phyloP scores from a whole-genome alignment of 805 yeast genomes.

The Cyberlindnera japonica region DNA sequence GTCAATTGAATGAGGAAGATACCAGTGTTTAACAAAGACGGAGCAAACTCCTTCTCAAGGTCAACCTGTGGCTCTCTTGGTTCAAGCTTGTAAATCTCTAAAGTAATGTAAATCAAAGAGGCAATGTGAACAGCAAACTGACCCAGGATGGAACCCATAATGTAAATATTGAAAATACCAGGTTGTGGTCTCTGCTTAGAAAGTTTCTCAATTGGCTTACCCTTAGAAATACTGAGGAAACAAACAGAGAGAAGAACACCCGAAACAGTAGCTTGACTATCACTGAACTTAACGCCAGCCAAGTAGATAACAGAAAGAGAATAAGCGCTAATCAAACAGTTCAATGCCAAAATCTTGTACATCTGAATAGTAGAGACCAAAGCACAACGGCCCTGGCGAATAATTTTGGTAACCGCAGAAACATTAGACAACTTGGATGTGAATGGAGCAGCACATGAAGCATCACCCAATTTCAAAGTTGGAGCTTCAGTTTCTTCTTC shows the following conservation, averaged over 20 bases:
- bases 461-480: conserved; percentile 91
- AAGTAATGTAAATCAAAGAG: conserved; percentile 77
- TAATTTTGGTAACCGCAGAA: conserved; percentile 84
- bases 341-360: conserved; percentile 96
- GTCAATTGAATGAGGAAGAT: conserved; percentile 91
- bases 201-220: conserved; percentile 82
- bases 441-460: conserved; percentile 98
- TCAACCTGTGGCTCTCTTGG: conserved; percentile 92
- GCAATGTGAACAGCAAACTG: conserved; percentile 92
- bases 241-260: conserved; percentile 90
- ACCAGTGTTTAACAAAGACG: conserved; percentile 92
- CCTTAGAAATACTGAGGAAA: conserved; percentile 92
- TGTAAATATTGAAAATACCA: conserved; percentile 91
- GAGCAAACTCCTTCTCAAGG: conserved; percentile 81
- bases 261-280: conserved; percentile 96
- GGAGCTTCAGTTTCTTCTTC: conserved; percentile 82
- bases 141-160: conserved; percentile 96
- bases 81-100: conserved; percentile 79
- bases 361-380: conserved; percentile 95
- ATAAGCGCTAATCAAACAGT: conserved; percentile 95
- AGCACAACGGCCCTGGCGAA: conserved; percentile 98
- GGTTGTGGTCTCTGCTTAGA: conserved; percentile 96
- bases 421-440: conserved; percentile 93
- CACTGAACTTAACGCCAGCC: conserved; percentile 98
- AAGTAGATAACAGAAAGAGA: conserved; percentile 89